A percentile compares a stretch with the other conserved stretches of the same genome.
Evolutionary conservation across 2,329 filamentous ascomycete genomes (phyloP).

Genomic region (Trichoderma atroviride): DNA sequence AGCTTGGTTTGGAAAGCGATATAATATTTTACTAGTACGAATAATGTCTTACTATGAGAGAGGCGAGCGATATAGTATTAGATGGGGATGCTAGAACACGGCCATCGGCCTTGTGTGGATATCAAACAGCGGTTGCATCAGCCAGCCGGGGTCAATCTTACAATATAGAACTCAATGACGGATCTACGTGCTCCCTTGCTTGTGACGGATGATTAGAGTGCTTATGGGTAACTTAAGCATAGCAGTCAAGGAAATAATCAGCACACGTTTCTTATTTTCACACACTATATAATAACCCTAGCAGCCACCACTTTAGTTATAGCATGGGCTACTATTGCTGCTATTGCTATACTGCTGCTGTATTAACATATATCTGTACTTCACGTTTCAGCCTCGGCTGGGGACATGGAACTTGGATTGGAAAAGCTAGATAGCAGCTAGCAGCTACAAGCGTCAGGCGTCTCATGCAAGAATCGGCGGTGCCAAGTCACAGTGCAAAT

Average conservation of each 20-base stretch:
- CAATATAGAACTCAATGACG: neutral
- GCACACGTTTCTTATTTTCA: no score
- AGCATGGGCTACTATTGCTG: no score
- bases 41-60: conserved; percentile 15
- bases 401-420: neutral
- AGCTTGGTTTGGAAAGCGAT: conserved; percentile 12
- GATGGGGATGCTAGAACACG: neutral
- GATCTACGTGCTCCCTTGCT: neutral
- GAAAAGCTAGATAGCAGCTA: neutral
- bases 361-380: neutral
- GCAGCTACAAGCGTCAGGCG: no score
- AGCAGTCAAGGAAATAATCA: neutral
- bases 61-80: neutral
- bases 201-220: neutral
- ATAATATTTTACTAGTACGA: neutral
- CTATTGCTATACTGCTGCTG: no score
- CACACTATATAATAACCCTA: no score
- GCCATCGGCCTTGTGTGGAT: neutral
- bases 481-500: neutral
- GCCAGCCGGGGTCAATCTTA: neutral
- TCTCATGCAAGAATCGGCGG: no score
- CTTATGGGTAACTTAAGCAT: neutral
- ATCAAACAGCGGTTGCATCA: neutral
- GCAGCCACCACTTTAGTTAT: no score
- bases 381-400: neutral